Evolutionary conservation across 164 flowering plant genomes (phyloP), one percentile per base, ranked within the genome.

Genomic region (Dillenia turbinata): DNA sequence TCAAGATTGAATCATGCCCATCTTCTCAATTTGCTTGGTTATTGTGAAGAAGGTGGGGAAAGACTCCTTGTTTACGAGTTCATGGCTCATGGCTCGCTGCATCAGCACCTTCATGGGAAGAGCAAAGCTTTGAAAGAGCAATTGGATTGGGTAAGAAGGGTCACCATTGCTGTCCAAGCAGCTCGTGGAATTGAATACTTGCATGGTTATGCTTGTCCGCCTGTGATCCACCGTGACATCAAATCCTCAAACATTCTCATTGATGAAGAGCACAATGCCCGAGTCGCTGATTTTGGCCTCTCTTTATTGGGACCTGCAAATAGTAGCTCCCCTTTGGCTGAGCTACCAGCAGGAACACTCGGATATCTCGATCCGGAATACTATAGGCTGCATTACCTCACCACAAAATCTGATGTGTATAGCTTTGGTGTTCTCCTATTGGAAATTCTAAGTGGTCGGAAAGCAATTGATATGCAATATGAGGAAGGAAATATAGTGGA

Each of bases 201-300:
- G 75, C 99, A 94, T 49, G 93, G 97, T 10, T 94, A 94, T 66
- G 97, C 97, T 55, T 91, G 97, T 60, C 99, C 99, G 0, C 96
- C 99, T 0, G 99, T 94, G 17, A 94, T 94, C 52, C 97, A 94
- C 63, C 73, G 97, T 2, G 99, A 94, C 65, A 91, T 94, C 52
- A 94, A 94, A 65, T 89, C 97, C 6, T 94, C 97, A 10, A 94
- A 91, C 75, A 94, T 94, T 33, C 83, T 91, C 45, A 88, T 91
- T 26, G 99, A 94, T 61, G 96, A 89, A 69, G 97, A 91, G 72
- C 91, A 86, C 73, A 94, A 91, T 78, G 99, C 97, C 1, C 77
- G 96, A 45, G 97, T 91, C 0, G 78, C 99, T 16, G 97, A 94
- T 78, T 94, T 94, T 62, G 96, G 97, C 15, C 84, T 94, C 12